Conservation (phyloP, 331 rosid species). For the Prunus yedoensis region DNA sequence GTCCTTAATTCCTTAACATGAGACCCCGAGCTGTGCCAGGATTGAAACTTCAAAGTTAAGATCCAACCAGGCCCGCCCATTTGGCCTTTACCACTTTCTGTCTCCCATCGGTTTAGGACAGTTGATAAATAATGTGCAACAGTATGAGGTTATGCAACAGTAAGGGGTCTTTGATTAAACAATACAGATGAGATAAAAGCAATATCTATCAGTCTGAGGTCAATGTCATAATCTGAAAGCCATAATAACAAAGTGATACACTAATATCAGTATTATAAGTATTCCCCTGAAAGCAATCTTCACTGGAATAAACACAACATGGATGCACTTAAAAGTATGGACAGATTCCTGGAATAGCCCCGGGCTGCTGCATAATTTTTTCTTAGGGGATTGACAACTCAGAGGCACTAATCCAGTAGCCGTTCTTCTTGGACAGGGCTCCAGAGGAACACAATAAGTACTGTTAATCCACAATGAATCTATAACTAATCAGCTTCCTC, state of each 20-base stretch:
- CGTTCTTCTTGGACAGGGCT: slow-evolving; percentile 35
- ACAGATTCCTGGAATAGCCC: slow-evolving; percentile 16
- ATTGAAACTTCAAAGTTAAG: too few relatives aligned
- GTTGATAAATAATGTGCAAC: too few relatives aligned
- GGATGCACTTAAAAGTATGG: slow-evolving; percentile 18
- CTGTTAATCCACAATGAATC: slow-evolving; percentile 29
- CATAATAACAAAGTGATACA: not conserved
- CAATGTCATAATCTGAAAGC: not conserved
- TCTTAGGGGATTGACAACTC: slow-evolving; percentile 24
- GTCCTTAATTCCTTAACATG: too few relatives aligned
- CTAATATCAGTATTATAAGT: slow-evolving; percentile 6
- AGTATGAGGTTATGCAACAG: too few relatives aligned
- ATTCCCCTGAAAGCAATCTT: slow-evolving; percentile 1
- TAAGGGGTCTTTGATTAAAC: not conserved
- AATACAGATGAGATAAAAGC: not conserved
- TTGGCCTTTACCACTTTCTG: too few relatives aligned
- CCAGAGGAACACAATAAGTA: slow-evolving; percentile 27
- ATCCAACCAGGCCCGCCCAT: not conserved
- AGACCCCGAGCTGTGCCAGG: too few relatives aligned
- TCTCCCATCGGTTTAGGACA: too few relatives aligned
- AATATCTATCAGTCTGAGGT: not conserved
- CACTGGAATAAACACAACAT: slow-evolving; percentile 13
- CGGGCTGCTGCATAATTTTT: slow-evolving; percentile 23
- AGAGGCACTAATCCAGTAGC: slow-evolving; percentile 6
- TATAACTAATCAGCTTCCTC: slow-evolving; percentile 41